Evolutionary conservation across 345 rosid genomes (phyloP), one percentile per base, ranked within the genome.

Genomic region (Citrus glauca): DNA sequence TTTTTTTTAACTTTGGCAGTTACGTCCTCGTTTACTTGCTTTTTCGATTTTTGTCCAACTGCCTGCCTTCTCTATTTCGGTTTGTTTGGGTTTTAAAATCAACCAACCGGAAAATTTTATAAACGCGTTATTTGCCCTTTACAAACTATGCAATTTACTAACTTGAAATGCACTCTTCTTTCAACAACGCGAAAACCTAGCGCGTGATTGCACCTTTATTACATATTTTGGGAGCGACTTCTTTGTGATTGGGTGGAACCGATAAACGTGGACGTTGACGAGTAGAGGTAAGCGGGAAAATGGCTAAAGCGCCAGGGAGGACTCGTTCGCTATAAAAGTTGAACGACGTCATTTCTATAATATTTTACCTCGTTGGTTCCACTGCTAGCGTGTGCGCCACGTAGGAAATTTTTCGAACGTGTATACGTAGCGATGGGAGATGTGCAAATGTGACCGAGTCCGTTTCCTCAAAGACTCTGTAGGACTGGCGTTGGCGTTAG

Each of bases 271-370:
- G 63, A 38, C 24, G 74, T 19, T 38, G 64, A 70, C 73, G 76
- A 73, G 75, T 77, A 50, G 9, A 35, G 22, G 82, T 72, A 80
- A 71, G 67, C 30, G 55, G 25, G 35, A 28, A 70, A 67, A 4
- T 40, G 25, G 50, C 61, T 27, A 35, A 76, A 72, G 75, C 76
- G 72, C 71, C 80, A 30, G 53, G 11, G 70, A 66, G 74, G 78
- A 82, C 65, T 48, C 7, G 55, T 14, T 37, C 67, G 75, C 32
- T 7, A 2, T 10, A 22, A 28, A 10, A 45, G 42, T 32, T 37
- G 32, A 25, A 76, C 82, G 78, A 38, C 65, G 76, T 4, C 77
- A 72, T 76, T 73, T 76, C 25, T 16, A 2, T 13, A 70, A 66
- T 27, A 45, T 72, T 71, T 82, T 65, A 17, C 11, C 3, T 20